Base-by-base conservation (phyloP, 1,284 basidiomycete genomes). In the Boletus semigastroideus region DNA sequence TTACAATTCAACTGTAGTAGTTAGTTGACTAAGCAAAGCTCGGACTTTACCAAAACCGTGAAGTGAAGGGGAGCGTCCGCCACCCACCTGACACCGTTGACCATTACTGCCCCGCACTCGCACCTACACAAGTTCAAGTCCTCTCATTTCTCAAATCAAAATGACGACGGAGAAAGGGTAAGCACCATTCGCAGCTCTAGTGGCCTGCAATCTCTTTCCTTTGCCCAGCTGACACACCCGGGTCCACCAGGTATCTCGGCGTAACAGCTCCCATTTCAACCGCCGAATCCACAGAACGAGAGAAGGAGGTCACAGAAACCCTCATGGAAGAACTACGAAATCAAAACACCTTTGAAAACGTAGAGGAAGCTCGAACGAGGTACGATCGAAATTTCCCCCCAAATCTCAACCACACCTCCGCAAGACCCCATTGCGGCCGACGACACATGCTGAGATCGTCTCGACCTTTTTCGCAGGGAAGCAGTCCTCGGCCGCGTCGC, bases 241-340 rank as follows among this genome's bases (percentile, higher is more conserved):
- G 22, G 38, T 51, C 28, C 25, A 38, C 20, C 56, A 90, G 87
- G 62, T 85, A 80, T 71, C 75, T 86, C 47, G 89, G 89, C 53
- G 88, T 92, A 31, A 98, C 96, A 14, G 90, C 93, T 43, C 95
- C 96, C 44, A 97, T 99, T 64, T 90, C 92, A 50, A 83, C 81
- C n/a, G 78, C 75, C 40, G 86, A 87, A 58, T 92, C 89, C 37
- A 84, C 76, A 57, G 75, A 85, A 62, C 75, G 83, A 67, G 81
- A 90, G 73, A 80, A 90, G 76, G 83, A 85, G 66, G 85, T 97
- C n/a, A 97, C 94, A 1, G 72, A 82, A 33, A 87, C 88, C 34
- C 78, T 95, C 58, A 90, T 93, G 87, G 86, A 91, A 49, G 96
- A 99, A 71, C 80, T 99, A 14, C 81, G 86, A 61, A 77, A 82